Conservation (phyloP, 106 monocot species). For the Dioscorea dumetorum region DNA sequence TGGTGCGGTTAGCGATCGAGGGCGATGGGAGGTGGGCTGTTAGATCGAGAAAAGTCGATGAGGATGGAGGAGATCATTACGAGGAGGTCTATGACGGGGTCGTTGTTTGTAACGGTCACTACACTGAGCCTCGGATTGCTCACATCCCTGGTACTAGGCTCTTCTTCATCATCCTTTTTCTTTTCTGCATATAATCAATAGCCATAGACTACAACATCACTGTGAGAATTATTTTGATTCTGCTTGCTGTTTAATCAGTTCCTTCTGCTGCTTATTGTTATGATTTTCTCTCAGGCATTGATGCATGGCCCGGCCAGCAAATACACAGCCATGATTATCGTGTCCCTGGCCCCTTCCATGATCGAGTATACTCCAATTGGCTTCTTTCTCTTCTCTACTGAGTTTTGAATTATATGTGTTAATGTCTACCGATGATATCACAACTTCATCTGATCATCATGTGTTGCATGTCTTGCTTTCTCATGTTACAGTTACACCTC, state of each 20-base stretch:
- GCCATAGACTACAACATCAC: too few relatives aligned
- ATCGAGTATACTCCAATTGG: constrained; percentile 36
- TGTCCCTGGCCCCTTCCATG: constrained; percentile 58
- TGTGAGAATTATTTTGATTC: background rate
- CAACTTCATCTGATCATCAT: too few relatives aligned
- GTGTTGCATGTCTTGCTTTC: too few relatives aligned
- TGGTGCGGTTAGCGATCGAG: constrained; percentile 49
- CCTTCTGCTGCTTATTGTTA: background rate
- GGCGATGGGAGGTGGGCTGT: constrained; percentile 50
- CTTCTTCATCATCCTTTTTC: background rate
- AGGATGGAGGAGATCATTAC: background rate
- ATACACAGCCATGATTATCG: constrained; percentile 97
- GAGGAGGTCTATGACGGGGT: constrained; percentile 71
- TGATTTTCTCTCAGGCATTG: constrained; percentile 43
- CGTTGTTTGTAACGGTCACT: constrained; percentile 89
- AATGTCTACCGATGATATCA: too few relatives aligned
- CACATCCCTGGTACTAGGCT: constrained; percentile 61
- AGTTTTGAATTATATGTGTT: background rate
- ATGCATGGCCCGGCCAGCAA: constrained; percentile 84
- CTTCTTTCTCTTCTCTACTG: background rate
- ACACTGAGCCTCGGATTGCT: constrained; percentile 63
- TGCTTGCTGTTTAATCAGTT: background rate
- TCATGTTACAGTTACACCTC: background rate
- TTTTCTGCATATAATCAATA: background rate
- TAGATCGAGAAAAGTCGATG: constrained; percentile 23